These are phyloP conservation scores for Ilex asprella DNA, from an alignment of 257 asterid genomes.

Conservation along the genomic window DNA sequence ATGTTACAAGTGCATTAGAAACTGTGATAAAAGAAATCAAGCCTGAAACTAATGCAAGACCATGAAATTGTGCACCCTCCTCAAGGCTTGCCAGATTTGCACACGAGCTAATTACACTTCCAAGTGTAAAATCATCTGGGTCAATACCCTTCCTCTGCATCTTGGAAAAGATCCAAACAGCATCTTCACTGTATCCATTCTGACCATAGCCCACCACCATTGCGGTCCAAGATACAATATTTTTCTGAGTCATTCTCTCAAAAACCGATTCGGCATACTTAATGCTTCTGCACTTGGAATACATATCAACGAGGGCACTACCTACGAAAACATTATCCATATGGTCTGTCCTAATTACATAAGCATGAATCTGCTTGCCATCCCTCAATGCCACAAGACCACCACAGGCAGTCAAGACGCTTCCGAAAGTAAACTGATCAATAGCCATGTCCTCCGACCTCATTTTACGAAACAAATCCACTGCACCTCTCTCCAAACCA, in stretches of 20 bases:
- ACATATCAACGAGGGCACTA: constrained; percentile 89
- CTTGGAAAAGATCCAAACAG: constrained; percentile 52
- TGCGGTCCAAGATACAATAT: constrained; percentile 90
- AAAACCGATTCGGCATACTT: constrained; percentile 63
- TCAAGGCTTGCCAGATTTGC: constrained; percentile 89
- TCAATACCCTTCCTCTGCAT: constrained; percentile 62
- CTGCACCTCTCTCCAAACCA: constrained; percentile 45
- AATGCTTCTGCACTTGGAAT: constrained; percentile 68
- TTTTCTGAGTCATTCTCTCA: constrained; percentile 46
- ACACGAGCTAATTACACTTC: constrained; percentile 89
- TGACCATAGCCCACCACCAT: constrained; percentile 94
- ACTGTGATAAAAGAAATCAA: constrained; percentile 59
- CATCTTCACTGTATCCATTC: constrained; percentile 85
- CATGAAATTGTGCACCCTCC: constrained; percentile 89
- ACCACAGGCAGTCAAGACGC: constrained; percentile 82
- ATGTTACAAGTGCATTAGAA: constrained; percentile 76
- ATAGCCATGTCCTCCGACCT: constrained; percentile 42
- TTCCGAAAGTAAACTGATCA: constrained; percentile 89
- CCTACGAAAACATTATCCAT: constrained; percentile 66
- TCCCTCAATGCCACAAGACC: constrained; percentile 45
- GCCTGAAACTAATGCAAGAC: constrained; percentile 64
- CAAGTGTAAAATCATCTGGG: constrained; percentile 69
- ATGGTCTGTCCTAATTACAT: constrained; percentile 47
- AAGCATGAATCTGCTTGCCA: constrained; percentile 84
- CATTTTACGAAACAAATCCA: constrained; percentile 53